Base-by-base conservation (phyloP, 345 rosid genomes). In the Salix purpurea region DNA sequence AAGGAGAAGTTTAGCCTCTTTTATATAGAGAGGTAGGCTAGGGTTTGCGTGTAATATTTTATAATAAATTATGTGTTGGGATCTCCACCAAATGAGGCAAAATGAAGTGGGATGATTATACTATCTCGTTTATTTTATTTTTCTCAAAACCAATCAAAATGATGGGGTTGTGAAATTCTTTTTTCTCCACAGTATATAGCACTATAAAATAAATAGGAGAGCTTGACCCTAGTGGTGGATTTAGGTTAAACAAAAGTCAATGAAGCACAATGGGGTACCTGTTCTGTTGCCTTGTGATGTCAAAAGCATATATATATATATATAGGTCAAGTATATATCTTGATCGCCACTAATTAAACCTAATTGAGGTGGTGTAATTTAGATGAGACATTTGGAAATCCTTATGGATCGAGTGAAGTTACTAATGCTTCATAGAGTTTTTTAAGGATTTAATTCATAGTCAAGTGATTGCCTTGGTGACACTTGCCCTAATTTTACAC, bases 21-120 rank as follows among this genome's bases (percentile, higher is more conserved):
- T 56, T 64, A 21, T 60, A 28, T n/a, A 42, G 68, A 21, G 54
- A 42, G 50, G 67, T 65, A 42, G 39, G 60, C 69, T 60, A 69
- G 75, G 79, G 72, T 48, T 73, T 52, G 19, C 36, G 19, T 44
- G 66, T 62, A 36, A 32, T 34, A 24, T 52, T 71, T 77, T 50
- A 46, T 18, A 28, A 36, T 44, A 28, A 66, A 54, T 64, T 6
- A 44, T 64, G 66, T 60, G 69, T 61, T 80, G 80, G 48, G 73
- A 56, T 64, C 26, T 73, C 86, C 87, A 84, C 84, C 76, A 77
- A 61, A 66, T 69, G 79, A 66, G 82, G 82, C 87, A 84, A 77
- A 19, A 82, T 58, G 62, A 76, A 77, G 85, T 84, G 86, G 86
- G 83, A 26, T 73, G 77, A 30, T 62, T 76, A 62, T 65, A 64